These are phyloP conservation scores for Calamus simplicifolius DNA, from an alignment of 176 grass and related monocot species.

Conservation along the genomic window DNA sequence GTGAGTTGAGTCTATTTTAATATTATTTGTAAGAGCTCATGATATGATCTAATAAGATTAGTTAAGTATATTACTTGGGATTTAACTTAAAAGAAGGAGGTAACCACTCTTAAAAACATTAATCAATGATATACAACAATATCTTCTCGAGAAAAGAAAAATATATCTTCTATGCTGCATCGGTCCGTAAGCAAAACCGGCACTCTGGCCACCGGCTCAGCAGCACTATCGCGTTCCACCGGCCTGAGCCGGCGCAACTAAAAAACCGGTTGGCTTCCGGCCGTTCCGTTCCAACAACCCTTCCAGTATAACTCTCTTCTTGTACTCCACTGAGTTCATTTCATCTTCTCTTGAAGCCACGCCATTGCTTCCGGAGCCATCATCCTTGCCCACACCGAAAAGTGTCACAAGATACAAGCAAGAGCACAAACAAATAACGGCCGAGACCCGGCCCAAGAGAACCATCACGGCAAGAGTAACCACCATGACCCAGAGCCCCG, in stretches of 20 bases:
- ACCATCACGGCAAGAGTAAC: conserved; percentile 38
- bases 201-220: too few relatives aligned
- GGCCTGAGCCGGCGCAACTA: too few relatives aligned
- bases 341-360: conserved; percentile 5
- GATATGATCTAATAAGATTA: too few relatives aligned
- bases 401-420: conserved; percentile 32
- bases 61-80: too few relatives aligned
- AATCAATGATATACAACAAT: too few relatives aligned
- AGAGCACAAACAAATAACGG: conserved; percentile 45
- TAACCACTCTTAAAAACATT: neutral
- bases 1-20: too few relatives aligned
- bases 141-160: too few relatives aligned
- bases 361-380: neutral
- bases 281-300: conserved; percentile 31
- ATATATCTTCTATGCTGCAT: too few relatives aligned
- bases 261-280: neutral
- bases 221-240: too few relatives aligned
- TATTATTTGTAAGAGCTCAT: too few relatives aligned
- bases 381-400: neutral
- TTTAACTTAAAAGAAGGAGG: too few relatives aligned
- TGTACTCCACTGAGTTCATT: conserved; percentile 24
- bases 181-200: too few relatives aligned
- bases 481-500: conserved; percentile 29
- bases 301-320: conserved; percentile 41
- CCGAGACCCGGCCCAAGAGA: conserved; percentile 31